Evolutionary conservation across 2,329 filamentous ascomycete genomes (phyloP).

Genomic region (Cryphonectria naterciae): DNA sequence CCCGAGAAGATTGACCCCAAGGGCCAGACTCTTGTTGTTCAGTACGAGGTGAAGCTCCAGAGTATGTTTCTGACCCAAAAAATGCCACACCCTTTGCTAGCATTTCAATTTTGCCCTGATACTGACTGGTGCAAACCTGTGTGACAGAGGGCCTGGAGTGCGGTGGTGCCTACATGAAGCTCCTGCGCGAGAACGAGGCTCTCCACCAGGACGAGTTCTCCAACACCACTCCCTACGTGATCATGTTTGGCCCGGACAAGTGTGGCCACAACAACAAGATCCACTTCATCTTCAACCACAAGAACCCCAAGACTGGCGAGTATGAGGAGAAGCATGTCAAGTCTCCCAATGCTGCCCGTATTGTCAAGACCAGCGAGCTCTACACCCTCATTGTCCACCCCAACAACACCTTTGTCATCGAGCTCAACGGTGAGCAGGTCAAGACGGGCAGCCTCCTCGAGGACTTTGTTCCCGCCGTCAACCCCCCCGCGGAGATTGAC

Average conservation of each 20-base stretch:
- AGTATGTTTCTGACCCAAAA: conserved; percentile 61
- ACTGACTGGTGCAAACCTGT: conserved; percentile 14
- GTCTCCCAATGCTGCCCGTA: conserved; percentile 80
- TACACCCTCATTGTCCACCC: conserved; percentile 97
- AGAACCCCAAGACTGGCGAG: conserved; percentile 99
- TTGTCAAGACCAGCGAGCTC: conserved; percentile 88
- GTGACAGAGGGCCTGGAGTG: conserved; percentile 85
- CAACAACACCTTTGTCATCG: conserved; percentile 92
- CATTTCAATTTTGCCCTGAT: not conserved
- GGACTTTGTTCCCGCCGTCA: conserved; percentile 91
- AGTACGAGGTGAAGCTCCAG: conserved; percentile 99
- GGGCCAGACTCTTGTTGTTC: conserved; percentile 93
- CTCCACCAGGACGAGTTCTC: conserved; percentile 98
- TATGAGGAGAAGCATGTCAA: conserved; percentile 99
- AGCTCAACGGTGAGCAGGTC: conserved; percentile 85
- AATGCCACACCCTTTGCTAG: not conserved
- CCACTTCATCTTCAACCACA: conserved; percentile 99
- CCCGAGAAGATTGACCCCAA: conserved; percentile 96
- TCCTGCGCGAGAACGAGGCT: conserved; percentile 95
- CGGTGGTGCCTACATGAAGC: conserved; percentile 98
- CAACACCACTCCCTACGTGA: conserved; percentile 95
- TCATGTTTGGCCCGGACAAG: conserved; percentile 99
- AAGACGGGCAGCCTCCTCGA: conserved; percentile 92
- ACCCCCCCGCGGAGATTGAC: conserved; percentile 92
- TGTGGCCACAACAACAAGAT: conserved; percentile 99